Evolutionary conservation across 2,329 filamentous ascomycete species (phyloP).

Genomic region (Ophiostoma australiae): DNA sequence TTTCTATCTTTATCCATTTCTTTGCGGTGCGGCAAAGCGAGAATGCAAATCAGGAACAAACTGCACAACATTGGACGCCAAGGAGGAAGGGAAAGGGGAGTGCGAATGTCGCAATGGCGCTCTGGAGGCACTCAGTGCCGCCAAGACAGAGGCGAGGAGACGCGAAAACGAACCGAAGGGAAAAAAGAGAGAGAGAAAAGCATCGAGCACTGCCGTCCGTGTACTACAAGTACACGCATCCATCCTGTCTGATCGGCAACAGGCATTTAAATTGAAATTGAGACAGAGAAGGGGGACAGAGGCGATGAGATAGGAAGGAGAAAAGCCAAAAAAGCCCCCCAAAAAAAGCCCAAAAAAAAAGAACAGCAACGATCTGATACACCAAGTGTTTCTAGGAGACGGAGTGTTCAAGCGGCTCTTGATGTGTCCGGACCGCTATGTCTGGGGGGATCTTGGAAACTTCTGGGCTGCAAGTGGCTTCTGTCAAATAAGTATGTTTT

Average conservation of each 20-base stretch:
- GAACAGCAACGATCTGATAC: neutral
- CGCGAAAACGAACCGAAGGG: neutral
- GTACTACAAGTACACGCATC: neutral
- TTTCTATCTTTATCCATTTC: neutral
- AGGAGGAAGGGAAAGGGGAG: constrained; percentile 6
- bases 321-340: too few relatives aligned
- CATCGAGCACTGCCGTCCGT: neutral
- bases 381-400: constrained; percentile 4
- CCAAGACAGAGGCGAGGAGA: neutral
- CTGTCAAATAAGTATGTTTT: neutral
- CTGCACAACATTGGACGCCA: constrained; percentile 14
- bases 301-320: neutral
- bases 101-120: neutral
- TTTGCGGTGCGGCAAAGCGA: neutral
- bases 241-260: constrained; percentile 24
- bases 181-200: neutral
- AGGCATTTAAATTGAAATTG: constrained; percentile 19
- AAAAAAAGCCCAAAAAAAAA: too few relatives aligned
- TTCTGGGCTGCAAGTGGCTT: too few relatives aligned
- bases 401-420: neutral
- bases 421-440: neutral
- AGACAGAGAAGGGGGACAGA: neutral
- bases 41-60: neutral
- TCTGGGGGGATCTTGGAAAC: neutral
- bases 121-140: neutral